A percentile compares a stretch with the other conserved stretches of the same genome.
phyloP scores from a whole-genome alignment of 352 stramenopile species.

The Peronospora farinosa region DNA sequence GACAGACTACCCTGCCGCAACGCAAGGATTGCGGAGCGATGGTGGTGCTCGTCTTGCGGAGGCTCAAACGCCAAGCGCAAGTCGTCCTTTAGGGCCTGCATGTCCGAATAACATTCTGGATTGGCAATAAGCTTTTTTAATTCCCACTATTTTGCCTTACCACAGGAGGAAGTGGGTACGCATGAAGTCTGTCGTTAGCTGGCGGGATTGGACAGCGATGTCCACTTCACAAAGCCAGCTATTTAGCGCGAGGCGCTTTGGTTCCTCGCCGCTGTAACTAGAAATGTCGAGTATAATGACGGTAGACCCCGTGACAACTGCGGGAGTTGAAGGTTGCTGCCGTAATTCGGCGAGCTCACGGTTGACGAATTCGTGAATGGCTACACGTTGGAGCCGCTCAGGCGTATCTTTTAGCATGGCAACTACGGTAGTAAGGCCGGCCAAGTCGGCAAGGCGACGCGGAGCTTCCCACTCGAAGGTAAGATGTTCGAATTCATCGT shows the following conservation, averaged over 20 bases:
- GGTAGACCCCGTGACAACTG: constrained; percentile 1
- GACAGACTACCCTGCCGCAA: constrained; percentile 14
- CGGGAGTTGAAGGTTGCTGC: background rate
- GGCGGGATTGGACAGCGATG: too few species aligned
- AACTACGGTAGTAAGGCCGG: too few species aligned
- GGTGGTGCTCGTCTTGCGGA: constrained; percentile 12
- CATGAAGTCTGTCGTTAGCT: too few species aligned
- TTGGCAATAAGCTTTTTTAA: constrained; percentile 13
- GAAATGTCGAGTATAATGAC: constrained; percentile 27
- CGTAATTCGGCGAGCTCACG: background rate
- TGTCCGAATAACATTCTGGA: constrained; percentile 8
- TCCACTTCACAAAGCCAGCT: too few species aligned
- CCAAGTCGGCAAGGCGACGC: too few species aligned
- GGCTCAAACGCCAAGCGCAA: constrained; percentile 20
- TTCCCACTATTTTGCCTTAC: constrained; percentile 15
- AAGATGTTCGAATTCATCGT: too few species aligned
- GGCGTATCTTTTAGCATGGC: too few species aligned
- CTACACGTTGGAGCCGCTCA: too few species aligned
- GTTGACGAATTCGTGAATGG: too few species aligned
- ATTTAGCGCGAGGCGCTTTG: too few species aligned
- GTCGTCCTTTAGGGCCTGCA: constrained; percentile 4
- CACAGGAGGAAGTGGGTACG: too few species aligned
- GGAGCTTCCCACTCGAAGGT: too few species aligned
- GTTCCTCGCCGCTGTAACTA: constrained; percentile 18
- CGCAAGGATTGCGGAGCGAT: constrained; percentile 6